A percentile compares a stretch with the other conserved stretches of the same genome.
These are phyloP conservation scores for Cystobasidium onofrii DNA, from an alignment of 768 basidiomycete genomes.

Conservation along the genomic window DNA sequence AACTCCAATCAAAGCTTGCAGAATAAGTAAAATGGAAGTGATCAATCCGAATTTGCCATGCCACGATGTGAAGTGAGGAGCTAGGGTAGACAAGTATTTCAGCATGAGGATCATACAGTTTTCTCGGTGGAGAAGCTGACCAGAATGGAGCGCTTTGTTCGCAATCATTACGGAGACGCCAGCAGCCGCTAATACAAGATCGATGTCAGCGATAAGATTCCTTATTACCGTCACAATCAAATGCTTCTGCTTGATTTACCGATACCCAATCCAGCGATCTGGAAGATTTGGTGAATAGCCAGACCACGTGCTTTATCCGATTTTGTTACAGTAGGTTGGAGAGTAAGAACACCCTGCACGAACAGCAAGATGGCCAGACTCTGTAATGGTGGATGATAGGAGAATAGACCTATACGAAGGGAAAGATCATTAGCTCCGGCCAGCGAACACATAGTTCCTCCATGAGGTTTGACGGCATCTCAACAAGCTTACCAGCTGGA, in stretches of 20 bases:
- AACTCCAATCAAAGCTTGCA: constrained; percentile 33
- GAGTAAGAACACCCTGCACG: constrained; percentile 38
- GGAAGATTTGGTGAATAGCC: constrained; percentile 36
- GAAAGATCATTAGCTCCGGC: too few species aligned
- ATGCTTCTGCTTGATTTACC: too few species aligned
- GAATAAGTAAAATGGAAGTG: constrained; percentile 25
- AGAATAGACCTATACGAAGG: constrained; percentile 33
- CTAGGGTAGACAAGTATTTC: neutral
- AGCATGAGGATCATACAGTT: too few species aligned
- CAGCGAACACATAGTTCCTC: too few species aligned
- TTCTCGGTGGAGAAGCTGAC: too few species aligned
- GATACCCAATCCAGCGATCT: constrained; percentile 27
- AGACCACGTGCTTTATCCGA: constrained; percentile 33
- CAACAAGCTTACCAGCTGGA: constrained; percentile 1
- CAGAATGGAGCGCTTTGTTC: constrained; percentile 37
- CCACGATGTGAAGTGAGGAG: constrained; percentile 37
- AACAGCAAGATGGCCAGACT: constrained; percentile 34
- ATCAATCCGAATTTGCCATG: constrained; percentile 35
- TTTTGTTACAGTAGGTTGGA: constrained; percentile 35
- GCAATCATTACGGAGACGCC: constrained; percentile 35
- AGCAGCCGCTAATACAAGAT: constrained; percentile 20
- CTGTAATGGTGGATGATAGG: constrained; percentile 38
- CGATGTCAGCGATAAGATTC: too few species aligned
- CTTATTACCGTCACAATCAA: too few species aligned
- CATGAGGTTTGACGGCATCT: too few species aligned